Evolutionary conservation across 139 green algal genomes (phyloP).

Genomic region (Chlorella sorokiniana): DNA sequence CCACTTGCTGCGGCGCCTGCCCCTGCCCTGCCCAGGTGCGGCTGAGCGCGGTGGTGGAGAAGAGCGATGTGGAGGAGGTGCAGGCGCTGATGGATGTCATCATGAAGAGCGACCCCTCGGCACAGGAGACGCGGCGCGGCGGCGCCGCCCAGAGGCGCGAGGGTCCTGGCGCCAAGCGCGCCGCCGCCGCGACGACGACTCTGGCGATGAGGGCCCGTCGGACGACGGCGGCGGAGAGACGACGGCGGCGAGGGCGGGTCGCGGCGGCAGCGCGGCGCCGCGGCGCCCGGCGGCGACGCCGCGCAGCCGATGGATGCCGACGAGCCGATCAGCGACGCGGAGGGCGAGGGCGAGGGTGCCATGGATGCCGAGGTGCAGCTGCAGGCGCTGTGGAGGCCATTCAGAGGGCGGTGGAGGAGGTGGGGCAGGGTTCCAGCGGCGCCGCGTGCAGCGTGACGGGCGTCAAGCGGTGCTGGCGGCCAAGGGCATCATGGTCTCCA

Average conservation of each 20-base stretch:
- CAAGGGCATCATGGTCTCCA: constrained; percentile 6
- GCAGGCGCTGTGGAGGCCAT: constrained; percentile 8
- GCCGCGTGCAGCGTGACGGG: constrained; percentile 36
- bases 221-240: constrained; percentile 2
- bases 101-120: constrained; percentile 46
- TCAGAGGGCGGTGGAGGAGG: constrained; percentile 22
- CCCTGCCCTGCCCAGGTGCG: constrained; percentile 25
- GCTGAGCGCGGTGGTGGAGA: constrained; percentile 43
- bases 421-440: constrained; percentile 8
- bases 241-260: background rate
- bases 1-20: background rate
- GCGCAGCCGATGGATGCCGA: constrained; percentile 21
- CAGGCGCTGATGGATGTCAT: constrained; percentile 43
- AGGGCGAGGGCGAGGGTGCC: background rate
- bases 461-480: constrained; percentile 30
- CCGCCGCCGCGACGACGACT: background rate
- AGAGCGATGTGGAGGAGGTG: constrained; percentile 43
- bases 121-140: constrained; percentile 7
- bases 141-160: background rate
- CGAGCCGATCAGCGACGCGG: constrained; percentile 38
- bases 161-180: constrained; percentile 13
- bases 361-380: background rate
- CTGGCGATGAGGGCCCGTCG: constrained; percentile 24
- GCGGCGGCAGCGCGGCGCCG: background rate
- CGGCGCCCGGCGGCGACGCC: constrained; percentile 14